phyloP scores from a whole-genome alignment of 108 stramenopile genomes.

The Skeletonema marinoi region DNA sequence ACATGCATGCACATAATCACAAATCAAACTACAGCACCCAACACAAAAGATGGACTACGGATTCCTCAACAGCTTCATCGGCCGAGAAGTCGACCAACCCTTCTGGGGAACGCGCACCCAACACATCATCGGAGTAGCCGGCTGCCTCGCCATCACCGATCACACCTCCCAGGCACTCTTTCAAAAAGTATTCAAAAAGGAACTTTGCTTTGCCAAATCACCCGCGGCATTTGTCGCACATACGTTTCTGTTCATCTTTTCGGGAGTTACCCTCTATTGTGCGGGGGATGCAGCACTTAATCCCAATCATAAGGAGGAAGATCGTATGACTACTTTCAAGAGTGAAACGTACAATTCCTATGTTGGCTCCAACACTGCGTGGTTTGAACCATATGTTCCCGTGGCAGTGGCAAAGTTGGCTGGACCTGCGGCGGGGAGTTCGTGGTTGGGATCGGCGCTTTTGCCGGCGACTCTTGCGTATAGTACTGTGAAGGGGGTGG shows the following conservation, averaged over 20 bases:
- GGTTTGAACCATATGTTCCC: conserved; percentile 66
- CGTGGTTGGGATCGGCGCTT: conserved; percentile 48
- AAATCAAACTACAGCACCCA: background rate
- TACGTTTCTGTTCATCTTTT: conserved; percentile 63
- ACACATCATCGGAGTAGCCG: conserved; percentile 67
- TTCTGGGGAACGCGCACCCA: conserved; percentile 67
- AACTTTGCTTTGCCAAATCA: conserved; percentile 51
- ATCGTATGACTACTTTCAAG: conserved; percentile 40
- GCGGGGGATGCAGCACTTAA: conserved; percentile 58
- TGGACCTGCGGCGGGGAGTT: conserved; percentile 37
- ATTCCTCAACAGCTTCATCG: conserved; percentile 53
- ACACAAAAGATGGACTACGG: conserved; percentile 58
- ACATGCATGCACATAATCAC: background rate
- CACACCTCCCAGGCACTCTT: conserved; percentile 23
- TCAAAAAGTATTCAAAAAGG: conserved; percentile 2
- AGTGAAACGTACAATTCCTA: conserved; percentile 39
- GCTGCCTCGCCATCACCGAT: conserved; percentile 53
- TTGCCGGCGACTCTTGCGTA: conserved; percentile 64
- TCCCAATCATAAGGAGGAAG: conserved; percentile 45
- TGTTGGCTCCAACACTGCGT: conserved; percentile 49
- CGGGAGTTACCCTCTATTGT: conserved; percentile 51
- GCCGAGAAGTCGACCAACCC: conserved; percentile 42
- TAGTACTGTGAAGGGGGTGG: conserved; percentile 57
- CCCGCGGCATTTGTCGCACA: conserved; percentile 65
- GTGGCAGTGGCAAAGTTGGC: conserved; percentile 43